Evolutionary conservation across 495 filamentous ascomycete species (phyloP), one percentile per base, ranked within the genome.

Genomic region (Copromyces sp.): DNA sequence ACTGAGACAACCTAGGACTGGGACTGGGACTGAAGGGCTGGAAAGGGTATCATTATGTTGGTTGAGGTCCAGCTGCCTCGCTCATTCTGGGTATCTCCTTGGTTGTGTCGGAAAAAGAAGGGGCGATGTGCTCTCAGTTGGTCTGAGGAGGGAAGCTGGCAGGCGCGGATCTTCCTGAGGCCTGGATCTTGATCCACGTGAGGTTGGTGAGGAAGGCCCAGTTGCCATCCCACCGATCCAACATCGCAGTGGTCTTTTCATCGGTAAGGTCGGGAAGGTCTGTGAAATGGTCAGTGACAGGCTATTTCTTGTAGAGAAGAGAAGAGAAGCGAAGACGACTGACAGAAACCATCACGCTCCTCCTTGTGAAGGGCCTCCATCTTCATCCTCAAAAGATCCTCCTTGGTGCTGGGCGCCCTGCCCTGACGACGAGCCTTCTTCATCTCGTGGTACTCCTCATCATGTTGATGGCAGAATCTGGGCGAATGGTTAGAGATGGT

Each of bases 341-440:
- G 17, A 89, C 88, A 93, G 77, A 96, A 97, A 0, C 95, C 95
- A 38, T 90, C 91, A 68, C 89, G 86, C 74, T 93, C 91, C 82
- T 99, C 95, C 77, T 91, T 91, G 75, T 91, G 83, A 75, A 98
- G 93, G 24, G 82, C 82, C 24, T 86, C 84, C 68, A 91, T 89
- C 68, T 89, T 88, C 76, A 94, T 89, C 74, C 86, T 88, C 35
- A 98, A 82, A 5, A 91, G 81, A 79, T 94, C 92, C 77, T 97
- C 93, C 70, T 88, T 87, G 39, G 89, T 87, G 76, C 87, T 92
- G 5, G 94, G 83, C 32, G 96, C 93, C 39, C 95, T 88, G 17
- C 96, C 95, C 45, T 92, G 87, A 32, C 96, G 87, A 14, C 94
- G 90, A 68, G 91, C 87, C 74, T 89, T 89, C 79, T 94, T 90